phyloP scores from a whole-genome alignment of 139 green algal genomes.

The Coelastrella sp. region DNA sequence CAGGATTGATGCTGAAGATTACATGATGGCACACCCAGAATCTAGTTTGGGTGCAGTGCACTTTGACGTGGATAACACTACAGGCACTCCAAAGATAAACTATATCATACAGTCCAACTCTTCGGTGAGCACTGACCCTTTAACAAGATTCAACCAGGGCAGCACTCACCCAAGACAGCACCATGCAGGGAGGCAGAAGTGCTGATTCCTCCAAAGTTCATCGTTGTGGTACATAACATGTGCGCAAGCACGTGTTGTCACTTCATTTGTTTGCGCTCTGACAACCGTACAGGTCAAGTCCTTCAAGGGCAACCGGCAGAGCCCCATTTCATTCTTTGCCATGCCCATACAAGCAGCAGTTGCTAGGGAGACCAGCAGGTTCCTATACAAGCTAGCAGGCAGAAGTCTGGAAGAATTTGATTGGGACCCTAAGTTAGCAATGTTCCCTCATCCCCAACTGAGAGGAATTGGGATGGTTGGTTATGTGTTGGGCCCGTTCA shows the following conservation, averaged over 20 bases:
- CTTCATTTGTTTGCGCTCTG: no score
- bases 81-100: constrained; percentile 29
- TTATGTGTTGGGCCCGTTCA: constrained; percentile 82
- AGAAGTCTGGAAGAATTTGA: not conserved
- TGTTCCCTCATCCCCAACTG: constrained; percentile 87
- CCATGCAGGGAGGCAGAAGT: not conserved
- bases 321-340: constrained; percentile 64
- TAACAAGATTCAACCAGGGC: not conserved
- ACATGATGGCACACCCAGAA: constrained; percentile 60
- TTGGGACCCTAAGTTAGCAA: constrained; percentile 59
- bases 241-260: not conserved
- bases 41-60: constrained; percentile 70
- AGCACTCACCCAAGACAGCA: not conserved
- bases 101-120: constrained; percentile 90
- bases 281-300: constrained; percentile 53
- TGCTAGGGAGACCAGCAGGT: constrained; percentile 78
- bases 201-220: no score
- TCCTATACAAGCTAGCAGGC: constrained; percentile 44
- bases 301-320: constrained; percentile 79
- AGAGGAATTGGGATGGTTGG: constrained; percentile 70
- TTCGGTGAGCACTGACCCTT: constrained; percentile 59
- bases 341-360: constrained; percentile 83
- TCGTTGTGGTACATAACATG: not conserved
- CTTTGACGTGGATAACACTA: constrained; percentile 57
- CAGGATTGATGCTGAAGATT: constrained; percentile 69